Conservation (phyloP, 2,329 filamentous ascomycete genomes). For the Colletotrichum cereale region DNA sequence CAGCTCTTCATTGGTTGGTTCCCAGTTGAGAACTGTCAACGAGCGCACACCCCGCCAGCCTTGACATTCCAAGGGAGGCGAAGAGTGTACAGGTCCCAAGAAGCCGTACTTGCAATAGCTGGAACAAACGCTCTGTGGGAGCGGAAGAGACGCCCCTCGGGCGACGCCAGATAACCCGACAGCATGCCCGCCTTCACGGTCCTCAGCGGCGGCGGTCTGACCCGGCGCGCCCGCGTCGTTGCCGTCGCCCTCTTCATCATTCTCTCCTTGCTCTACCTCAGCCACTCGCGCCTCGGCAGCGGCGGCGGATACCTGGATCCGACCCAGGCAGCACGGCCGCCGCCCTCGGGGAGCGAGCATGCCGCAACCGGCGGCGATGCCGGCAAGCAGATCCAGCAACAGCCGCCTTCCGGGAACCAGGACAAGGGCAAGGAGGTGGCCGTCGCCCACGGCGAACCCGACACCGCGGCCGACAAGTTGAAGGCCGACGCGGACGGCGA, state of each 20-base stretch:
- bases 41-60: not conserved
- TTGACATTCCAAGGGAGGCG: not conserved
- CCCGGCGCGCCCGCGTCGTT: constrained; percentile 25
- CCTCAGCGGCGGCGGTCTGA: constrained; percentile 19
- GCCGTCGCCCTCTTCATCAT: constrained; percentile 21
- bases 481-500: constrained; percentile 28
- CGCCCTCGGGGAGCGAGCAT: not conserved
- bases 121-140: not conserved
- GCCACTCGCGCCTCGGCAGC: constrained; percentile 16
- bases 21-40: not conserved
- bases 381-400: not conserved
- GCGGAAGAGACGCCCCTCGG: not conserved
- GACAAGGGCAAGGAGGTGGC: constrained; percentile 14
- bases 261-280: constrained; percentile 23
- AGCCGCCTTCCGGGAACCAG: constrained; percentile 13
- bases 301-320: constrained; percentile 8
- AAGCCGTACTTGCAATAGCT: not conserved
- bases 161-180: not conserved
- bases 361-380: not conserved
- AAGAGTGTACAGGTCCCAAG: not conserved
- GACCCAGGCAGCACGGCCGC: not conserved
- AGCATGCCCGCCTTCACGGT: constrained; percentile 33
- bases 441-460: constrained; percentile 27
- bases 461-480: constrained; percentile 15
- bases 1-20: not conserved